These are phyloP conservation scores for Ustilago sp. DNA, from an alignment of 1,284 basidiomycete species.

Conservation along the genomic window DNA sequence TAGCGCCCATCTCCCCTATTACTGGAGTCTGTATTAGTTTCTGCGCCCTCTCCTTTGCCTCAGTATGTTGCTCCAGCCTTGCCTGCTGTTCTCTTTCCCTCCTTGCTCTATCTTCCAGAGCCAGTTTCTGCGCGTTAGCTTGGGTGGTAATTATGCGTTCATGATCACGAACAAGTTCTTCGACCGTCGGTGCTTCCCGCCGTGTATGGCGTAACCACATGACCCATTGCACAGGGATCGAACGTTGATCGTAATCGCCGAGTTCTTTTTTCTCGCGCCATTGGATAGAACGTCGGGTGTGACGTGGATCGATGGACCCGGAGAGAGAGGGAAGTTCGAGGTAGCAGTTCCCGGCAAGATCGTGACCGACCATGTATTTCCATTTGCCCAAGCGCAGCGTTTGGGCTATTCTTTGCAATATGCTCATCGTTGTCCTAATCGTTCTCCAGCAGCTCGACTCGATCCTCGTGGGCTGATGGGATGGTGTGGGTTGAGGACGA, in stretches of 20 bases:
- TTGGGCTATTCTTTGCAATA: conserved; percentile 27
- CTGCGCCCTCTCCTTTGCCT: conserved; percentile 27
- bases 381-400: conserved; percentile 55
- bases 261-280: conserved; percentile 49
- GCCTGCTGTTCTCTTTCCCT: conserved; percentile 16
- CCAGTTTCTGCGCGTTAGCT: conserved; percentile 34
- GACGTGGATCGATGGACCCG: conserved; percentile 57
- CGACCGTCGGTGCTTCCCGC: conserved; percentile 50
- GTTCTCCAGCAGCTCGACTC: too few species aligned
- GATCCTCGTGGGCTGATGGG: neutral
- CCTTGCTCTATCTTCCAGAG: conserved; percentile 24
- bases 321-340: conserved; percentile 60
- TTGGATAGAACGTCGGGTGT: conserved; percentile 54
- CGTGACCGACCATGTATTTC: conserved; percentile 58
- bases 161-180: conserved; percentile 40
- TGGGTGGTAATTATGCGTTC: conserved; percentile 32
- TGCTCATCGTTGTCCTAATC: conserved; percentile 12
- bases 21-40: conserved; percentile 6
- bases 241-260: conserved; percentile 61
- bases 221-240: conserved; percentile 65
- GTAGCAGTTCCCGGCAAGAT: conserved; percentile 60
- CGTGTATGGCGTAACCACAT: conserved; percentile 67
- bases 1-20: neutral
- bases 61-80: conserved; percentile 18
- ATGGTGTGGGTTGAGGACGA: neutral